Conservation (phyloP, 139 green algal genomes). For the Dunaliella sp. region DNA sequence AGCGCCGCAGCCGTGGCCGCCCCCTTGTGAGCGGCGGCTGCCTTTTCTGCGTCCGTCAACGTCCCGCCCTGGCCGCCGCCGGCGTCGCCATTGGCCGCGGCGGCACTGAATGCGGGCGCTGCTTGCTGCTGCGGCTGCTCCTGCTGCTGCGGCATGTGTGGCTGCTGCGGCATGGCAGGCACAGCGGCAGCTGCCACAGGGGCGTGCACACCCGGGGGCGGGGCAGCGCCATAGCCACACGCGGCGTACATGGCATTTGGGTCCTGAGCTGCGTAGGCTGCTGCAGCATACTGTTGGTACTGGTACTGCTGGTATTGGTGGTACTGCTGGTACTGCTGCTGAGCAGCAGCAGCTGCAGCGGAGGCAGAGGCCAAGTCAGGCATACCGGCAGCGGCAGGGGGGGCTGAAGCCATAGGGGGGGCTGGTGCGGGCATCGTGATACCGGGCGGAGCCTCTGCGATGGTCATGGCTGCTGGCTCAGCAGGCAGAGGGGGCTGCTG, state of each 20-base stretch:
- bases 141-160: not conserved
- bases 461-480: not conserved
- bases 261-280: too few relatives aligned
- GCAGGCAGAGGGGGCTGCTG: not conserved
- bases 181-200: not conserved
- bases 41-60: not conserved
- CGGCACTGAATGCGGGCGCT: not conserved
- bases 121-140: not conserved
- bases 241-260: not conserved
- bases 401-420: not conserved
- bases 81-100: not conserved
- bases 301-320: not conserved
- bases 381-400: not conserved
- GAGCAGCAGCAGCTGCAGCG: not conserved
- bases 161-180: not conserved
- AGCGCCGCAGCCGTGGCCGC: not conserved
- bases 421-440: not conserved
- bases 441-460: not conserved
- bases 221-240: not conserved
- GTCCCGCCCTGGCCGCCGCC: not conserved
- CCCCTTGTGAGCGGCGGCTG: not conserved
- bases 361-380: not conserved
- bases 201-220: not conserved
- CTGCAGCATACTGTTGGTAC: too few relatives aligned
- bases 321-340: slow-evolving; percentile 8